Evolutionary conservation across 306 rosid species (phyloP), one percentile per base, ranked within the genome.

Genomic region (Malus orientalis): DNA sequence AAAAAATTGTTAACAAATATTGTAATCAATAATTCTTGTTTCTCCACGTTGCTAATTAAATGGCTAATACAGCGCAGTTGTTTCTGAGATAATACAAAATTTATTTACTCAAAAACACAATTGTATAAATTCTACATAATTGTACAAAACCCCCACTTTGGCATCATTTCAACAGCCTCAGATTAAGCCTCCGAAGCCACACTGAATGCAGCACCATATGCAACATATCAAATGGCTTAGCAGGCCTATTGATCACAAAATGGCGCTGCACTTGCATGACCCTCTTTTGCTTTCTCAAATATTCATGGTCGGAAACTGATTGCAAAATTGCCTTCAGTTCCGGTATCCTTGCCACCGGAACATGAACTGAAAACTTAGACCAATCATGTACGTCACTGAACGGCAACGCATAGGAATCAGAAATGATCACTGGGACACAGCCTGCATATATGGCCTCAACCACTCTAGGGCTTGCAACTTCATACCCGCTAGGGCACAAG

Each of bases 381-480:
- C 89, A 88, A 13, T 88, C 69, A 10, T 81, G 86, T 78, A 84
- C 89, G 61, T 88, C 92, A 3, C 85, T 85, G 5, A 85, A 88
- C 0, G 91, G 89, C 27, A 83, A 76, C 64, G 78, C 87, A 27
- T 80, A 84, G 4, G 23, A n/a, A 36, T 86, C 83, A 1, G 87
- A 83, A 16, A 85, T 71, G 23, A 88, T 49, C 38, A 88, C 87
- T 1, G 86, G 91, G 11, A 87, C 86, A 65, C 91, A 85, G 1
- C 83, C 83, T 4, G 75, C 64, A 30, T 78, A 60, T 22, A 85
- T 69, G 6, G 88, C 27, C 64, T 84, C 89, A 0, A 86, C 85
- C 14, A 87, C 71, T 72, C 91, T 84, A 3, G 91, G 91, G 83
- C 87, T 87, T 14, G 91, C 91, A 54, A 85, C 88, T 70, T 88